Evolutionary conservation across 192 early-diverging fungal species (phyloP).

Genomic region (Coemansia umbellata): DNA sequence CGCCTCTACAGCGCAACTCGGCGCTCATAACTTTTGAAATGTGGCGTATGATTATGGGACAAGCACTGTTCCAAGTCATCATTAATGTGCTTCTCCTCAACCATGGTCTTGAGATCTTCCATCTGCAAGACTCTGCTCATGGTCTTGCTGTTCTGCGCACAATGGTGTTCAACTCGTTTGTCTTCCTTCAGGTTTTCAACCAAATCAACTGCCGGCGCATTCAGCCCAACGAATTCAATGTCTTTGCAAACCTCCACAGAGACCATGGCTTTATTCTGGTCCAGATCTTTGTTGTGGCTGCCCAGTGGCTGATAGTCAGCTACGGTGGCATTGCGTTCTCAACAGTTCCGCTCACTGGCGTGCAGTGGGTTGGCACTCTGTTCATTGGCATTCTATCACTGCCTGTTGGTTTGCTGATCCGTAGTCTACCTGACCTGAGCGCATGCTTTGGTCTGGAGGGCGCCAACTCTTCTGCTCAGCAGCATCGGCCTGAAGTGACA

Average conservation of each 20-base stretch:
- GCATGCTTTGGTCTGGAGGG: constrained; percentile 51
- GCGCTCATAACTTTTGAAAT: constrained; percentile 82
- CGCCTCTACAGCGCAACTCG: constrained; percentile 70
- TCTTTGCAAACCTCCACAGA: constrained; percentile 79
- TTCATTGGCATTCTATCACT: constrained; percentile 76
- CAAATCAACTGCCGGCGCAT: constrained; percentile 90
- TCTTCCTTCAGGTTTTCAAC: constrained; percentile 94
- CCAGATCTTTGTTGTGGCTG: constrained; percentile 63
- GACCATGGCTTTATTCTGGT: constrained; percentile 82
- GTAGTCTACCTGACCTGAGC: constrained; percentile 73
- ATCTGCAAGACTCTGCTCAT: constrained; percentile 29
- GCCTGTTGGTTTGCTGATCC: constrained; percentile 74
- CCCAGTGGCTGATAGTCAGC: constrained; percentile 81
- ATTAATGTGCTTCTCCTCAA: constrained; percentile 64
- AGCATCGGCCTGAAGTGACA: constrained; percentile 47
- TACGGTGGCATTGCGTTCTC: constrained; percentile 91
- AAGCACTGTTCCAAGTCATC: constrained; percentile 85
- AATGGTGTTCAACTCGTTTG: constrained; percentile 93
- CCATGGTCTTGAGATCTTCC: constrained; percentile 61
- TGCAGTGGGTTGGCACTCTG: constrained; percentile 79
- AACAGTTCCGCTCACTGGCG: constrained; percentile 58
- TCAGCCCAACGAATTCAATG: constrained; percentile 63
- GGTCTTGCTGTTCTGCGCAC: constrained; percentile 60
- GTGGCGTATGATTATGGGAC: constrained; percentile 89
- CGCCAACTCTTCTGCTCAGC: constrained; percentile 48